A percentile compares a stretch with the other conserved stretches of the same genome.
These are phyloP conservation scores for Aspergillus diversus DNA, from an alignment of 495 filamentous ascomycete species.

Conservation along the genomic window DNA sequence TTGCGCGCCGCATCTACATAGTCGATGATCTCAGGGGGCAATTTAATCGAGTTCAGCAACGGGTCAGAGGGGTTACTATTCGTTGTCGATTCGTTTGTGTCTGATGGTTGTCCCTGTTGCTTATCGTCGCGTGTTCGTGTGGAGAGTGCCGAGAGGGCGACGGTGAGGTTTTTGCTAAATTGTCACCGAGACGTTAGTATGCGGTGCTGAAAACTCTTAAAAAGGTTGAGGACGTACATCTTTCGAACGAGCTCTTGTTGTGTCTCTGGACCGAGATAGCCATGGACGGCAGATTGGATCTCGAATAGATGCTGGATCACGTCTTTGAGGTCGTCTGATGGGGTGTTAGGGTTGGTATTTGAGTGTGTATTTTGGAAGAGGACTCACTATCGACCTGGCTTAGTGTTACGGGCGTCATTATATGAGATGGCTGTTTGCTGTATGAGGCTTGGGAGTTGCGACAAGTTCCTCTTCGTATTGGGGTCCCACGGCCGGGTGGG, in stretches of 20 bases:
- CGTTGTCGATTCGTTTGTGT: constrained; percentile 34
- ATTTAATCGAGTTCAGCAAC: constrained; percentile 51
- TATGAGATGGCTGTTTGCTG: constrained; percentile 1
- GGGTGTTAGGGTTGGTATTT: constrained; percentile 16
- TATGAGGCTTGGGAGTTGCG: constrained; percentile 14
- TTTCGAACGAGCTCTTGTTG: constrained; percentile 62
- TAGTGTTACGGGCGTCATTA: constrained; percentile 51
- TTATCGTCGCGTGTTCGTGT: constrained; percentile 40
- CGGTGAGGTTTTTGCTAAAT: constrained; percentile 48
- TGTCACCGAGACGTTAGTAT: background rate
- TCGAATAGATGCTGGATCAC: constrained; percentile 88
- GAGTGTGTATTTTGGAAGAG: background rate
- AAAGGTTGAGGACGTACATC: constrained; percentile 51
- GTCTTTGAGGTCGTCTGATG: constrained; percentile 49
- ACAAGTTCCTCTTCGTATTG: constrained; percentile 18
- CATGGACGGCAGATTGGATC: constrained; percentile 74
- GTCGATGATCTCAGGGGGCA: constrained; percentile 88
- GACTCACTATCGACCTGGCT: constrained; percentile 55
- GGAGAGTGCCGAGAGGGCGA: constrained; percentile 43
- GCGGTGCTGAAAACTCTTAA: background rate
- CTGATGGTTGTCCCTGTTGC: constrained; percentile 27
- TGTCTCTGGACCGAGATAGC: constrained; percentile 65
- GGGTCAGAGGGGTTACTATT: constrained; percentile 51
- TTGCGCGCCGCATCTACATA: constrained; percentile 95
- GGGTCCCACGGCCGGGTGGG: constrained; percentile 23